Evolutionary conservation across 2,329 filamentous ascomycete genomes (phyloP).

Genomic region (Hirsutella thompsonii): DNA sequence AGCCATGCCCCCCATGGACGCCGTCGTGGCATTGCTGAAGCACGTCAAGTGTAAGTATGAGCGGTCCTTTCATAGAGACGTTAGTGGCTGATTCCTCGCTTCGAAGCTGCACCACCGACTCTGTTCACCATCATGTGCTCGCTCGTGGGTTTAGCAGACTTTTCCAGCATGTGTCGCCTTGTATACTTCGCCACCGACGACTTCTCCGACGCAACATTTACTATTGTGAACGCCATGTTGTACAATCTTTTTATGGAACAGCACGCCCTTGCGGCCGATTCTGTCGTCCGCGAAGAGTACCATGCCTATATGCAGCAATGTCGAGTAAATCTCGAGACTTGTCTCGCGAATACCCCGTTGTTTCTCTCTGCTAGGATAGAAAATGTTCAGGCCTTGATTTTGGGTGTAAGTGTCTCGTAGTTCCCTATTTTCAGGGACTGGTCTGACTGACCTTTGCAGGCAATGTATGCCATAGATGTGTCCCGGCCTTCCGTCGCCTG

Average conservation of each 20-base stretch:
- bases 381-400: slow-evolving; percentile 44
- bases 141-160: slow-evolving; percentile 35
- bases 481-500: slow-evolving; percentile 52
- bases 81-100: neutral
- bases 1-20: slow-evolving; percentile 38
- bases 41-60: slow-evolving; percentile 28
- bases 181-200: slow-evolving; percentile 41
- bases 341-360: slow-evolving; percentile 37
- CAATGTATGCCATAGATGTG: slow-evolving; percentile 47
- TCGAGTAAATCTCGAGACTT: slow-evolving; percentile 35
- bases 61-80: neutral
- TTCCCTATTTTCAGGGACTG: too few relatives aligned
- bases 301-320: slow-evolving; percentile 25
- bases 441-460: slow-evolving; percentile 22
- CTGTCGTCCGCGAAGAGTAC: slow-evolving; percentile 20
- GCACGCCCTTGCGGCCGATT: slow-evolving; percentile 21
- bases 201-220: slow-evolving; percentile 34
- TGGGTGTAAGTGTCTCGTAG: slow-evolving; percentile 39
- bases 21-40: slow-evolving; percentile 35
- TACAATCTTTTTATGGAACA: slow-evolving; percentile 38
- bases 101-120: slow-evolving; percentile 28
- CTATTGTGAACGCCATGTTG: slow-evolving; percentile 34
- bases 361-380: slow-evolving; percentile 40
- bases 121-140: slow-evolving; percentile 37
- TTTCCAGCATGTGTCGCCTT: slow-evolving; percentile 33